A percentile compares a stretch with the other conserved stretches of the same genome.
Evolutionary conservation across 2,329 filamentous ascomycete species (phyloP).

Genomic region (Pseudocercospora musae): DNA sequence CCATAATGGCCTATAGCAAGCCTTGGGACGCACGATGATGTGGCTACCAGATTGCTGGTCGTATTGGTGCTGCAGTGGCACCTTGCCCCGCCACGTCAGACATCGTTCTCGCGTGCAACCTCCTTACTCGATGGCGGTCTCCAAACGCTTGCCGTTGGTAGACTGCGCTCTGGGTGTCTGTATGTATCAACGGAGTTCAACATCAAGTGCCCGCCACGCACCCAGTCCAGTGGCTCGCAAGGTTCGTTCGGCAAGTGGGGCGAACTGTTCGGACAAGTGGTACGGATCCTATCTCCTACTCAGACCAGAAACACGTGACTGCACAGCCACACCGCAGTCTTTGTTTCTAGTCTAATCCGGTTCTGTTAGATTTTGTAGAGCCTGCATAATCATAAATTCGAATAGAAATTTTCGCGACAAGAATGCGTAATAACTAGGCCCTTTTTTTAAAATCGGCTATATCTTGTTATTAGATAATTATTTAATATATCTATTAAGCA

Average conservation of each 20-base stretch:
- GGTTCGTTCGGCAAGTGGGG: neutral
- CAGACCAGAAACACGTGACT: too few species aligned
- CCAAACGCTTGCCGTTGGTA: neutral
- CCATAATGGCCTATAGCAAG: constrained; percentile 21
- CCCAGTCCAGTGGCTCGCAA: neutral
- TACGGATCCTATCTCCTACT: too few species aligned
- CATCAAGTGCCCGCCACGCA: neutral
- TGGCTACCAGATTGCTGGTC: constrained; percentile 1
- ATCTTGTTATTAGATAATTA: too few species aligned
- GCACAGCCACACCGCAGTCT: too few species aligned
- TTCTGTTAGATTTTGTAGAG: too few species aligned
- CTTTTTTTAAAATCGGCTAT: too few species aligned
- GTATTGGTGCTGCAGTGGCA: constrained; percentile 10
- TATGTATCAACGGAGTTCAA: too few species aligned
- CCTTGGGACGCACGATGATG: constrained; percentile 6
- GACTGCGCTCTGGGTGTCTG: neutral
- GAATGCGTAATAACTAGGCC: too few species aligned
- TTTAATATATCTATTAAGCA: too few species aligned
- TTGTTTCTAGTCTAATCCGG: too few species aligned
- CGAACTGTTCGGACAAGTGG: neutral
- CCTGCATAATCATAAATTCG: too few species aligned
- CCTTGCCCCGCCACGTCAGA: constrained; percentile 1
- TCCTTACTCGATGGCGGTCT: neutral
- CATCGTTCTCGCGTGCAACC: neutral
- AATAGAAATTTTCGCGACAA: too few species aligned